Conservation (phyloP, 805 yeast genomes). For the Zygoascus bituminiphila region DNA sequence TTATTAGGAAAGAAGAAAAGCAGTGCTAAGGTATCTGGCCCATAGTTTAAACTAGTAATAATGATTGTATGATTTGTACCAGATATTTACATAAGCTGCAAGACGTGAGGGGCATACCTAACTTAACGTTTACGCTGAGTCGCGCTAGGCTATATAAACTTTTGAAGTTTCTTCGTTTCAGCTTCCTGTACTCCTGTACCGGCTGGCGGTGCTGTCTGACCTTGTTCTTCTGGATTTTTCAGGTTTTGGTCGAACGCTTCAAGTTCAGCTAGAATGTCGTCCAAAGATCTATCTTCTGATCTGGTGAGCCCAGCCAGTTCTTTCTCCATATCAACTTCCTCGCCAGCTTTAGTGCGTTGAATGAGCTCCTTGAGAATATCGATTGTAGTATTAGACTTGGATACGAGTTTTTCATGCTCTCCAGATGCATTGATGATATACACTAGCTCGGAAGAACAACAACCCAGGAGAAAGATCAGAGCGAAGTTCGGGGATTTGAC, state of each 20-base stretch:
- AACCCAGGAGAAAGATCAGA: slow-evolving; percentile 35
- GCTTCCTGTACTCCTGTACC: not conserved
- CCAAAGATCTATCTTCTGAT: slow-evolving; percentile 17
- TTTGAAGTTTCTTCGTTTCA: not conserved
- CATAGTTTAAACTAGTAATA: no score
- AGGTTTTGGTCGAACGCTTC: slow-evolving; percentile 20
- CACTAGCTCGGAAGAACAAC: slow-evolving; percentile 41
- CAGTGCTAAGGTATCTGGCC: no score
- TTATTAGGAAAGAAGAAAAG: no score
- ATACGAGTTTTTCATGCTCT: slow-evolving; percentile 33
- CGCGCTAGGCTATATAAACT: slow-evolving; percentile 1
- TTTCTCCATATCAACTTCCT: slow-evolving; percentile 35
- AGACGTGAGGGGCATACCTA: not conserved
- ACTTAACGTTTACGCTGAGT: no score
- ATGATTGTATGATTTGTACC: not conserved
- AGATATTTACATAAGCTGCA: not conserved
- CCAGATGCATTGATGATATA: slow-evolving; percentile 38
- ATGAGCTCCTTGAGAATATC: slow-evolving; percentile 34
- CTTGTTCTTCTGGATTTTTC: not conserved
- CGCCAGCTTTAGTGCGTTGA: slow-evolving; percentile 31
- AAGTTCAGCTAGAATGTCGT: slow-evolving; percentile 22
- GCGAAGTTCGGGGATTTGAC: slow-evolving; percentile 23
- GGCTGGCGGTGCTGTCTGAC: not conserved
- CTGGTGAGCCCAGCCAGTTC: slow-evolving; percentile 34
- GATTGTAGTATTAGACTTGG: slow-evolving; percentile 33